Evolutionary conservation across 768 basidiomycete genomes (phyloP).

Genomic region (Suillus subaureus): DNA sequence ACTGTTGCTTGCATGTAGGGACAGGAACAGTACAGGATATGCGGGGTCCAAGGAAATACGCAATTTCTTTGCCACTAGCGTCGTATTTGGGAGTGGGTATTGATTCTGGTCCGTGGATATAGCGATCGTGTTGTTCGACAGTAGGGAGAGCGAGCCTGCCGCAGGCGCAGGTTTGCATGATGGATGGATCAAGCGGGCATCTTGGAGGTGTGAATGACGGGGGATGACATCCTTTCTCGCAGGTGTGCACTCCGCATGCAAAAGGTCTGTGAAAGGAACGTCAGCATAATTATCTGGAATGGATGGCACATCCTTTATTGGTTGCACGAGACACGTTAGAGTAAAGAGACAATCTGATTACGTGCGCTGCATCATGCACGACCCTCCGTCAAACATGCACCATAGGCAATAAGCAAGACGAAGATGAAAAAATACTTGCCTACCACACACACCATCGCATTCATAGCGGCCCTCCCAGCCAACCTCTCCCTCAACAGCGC

Average conservation of each 20-base stretch:
- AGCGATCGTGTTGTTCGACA: slow-evolving; percentile 19
- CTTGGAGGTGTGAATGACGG: slow-evolving; percentile 54
- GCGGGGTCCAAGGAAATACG: slow-evolving; percentile 42
- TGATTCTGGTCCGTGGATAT: background rate
- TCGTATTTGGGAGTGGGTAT: slow-evolving; percentile 11
- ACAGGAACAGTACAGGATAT: slow-evolving; percentile 70
- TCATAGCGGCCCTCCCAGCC: slow-evolving; percentile 56
- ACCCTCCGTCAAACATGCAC: slow-evolving; percentile 43
- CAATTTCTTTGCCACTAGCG: background rate
- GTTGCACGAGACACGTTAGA: background rate
- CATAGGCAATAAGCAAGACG: background rate
- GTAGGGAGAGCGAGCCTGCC: slow-evolving; percentile 58
- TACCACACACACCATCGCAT: background rate
- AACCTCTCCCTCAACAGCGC: slow-evolving; percentile 43
- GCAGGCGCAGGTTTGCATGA: slow-evolving; percentile 80
- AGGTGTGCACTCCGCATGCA: slow-evolving; percentile 78
- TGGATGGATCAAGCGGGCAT: slow-evolving; percentile 75
- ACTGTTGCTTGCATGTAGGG: slow-evolving; percentile 74
- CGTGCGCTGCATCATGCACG: slow-evolving; percentile 1
- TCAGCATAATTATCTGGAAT: slow-evolving; percentile 2
- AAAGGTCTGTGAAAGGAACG: slow-evolving; percentile 47
- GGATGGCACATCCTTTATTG: background rate
- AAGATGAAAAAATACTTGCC: background rate
- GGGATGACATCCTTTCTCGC: slow-evolving; percentile 77
- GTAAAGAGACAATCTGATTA: background rate